These are phyloP conservation scores for Jasminum sambac DNA, from an alignment of 257 asterid species.

Conservation along the genomic window DNA sequence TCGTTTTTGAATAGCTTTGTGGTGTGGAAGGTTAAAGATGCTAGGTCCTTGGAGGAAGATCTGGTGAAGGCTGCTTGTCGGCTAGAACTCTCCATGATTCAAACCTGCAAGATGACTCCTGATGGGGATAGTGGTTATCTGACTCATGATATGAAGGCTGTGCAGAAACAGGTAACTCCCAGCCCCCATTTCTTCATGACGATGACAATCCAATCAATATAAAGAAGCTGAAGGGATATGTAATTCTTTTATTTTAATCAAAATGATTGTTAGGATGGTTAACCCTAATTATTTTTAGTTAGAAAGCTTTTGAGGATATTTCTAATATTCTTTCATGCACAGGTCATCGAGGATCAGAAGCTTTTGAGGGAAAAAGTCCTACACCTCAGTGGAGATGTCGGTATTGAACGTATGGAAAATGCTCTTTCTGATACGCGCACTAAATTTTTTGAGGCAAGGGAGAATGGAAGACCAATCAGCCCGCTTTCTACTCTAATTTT, in stretches of 20 bases:
- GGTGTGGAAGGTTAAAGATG: constrained; percentile 95
- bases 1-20: constrained; percentile 91
- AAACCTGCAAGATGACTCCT: constrained; percentile 80
- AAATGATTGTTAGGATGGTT: not conserved
- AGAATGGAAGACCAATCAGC: constrained; percentile 44
- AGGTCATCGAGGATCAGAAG: constrained; percentile 79
- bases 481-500: constrained; percentile 40
- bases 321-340: constrained; percentile 27
- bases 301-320: not conserved
- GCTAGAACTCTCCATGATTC: constrained; percentile 88
- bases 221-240: not conserved
- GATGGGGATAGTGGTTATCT: constrained; percentile 63
- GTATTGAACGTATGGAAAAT: constrained; percentile 74
- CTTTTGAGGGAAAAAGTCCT: constrained; percentile 81
- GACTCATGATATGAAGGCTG: constrained; percentile 80
- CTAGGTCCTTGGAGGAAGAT: constrained; percentile 80
- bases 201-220: not conserved
- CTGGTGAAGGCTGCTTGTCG: constrained; percentile 93
- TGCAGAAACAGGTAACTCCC: constrained; percentile 72
- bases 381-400: constrained; percentile 82
- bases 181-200: constrained; percentile 14
- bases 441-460: constrained; percentile 58
- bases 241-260: not conserved
- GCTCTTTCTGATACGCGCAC: constrained; percentile 61
- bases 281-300: not conserved